Evolutionary conservation across 2,329 filamentous ascomycete genomes (phyloP).

Genomic region (Penicillium psychrosexuale): DNA sequence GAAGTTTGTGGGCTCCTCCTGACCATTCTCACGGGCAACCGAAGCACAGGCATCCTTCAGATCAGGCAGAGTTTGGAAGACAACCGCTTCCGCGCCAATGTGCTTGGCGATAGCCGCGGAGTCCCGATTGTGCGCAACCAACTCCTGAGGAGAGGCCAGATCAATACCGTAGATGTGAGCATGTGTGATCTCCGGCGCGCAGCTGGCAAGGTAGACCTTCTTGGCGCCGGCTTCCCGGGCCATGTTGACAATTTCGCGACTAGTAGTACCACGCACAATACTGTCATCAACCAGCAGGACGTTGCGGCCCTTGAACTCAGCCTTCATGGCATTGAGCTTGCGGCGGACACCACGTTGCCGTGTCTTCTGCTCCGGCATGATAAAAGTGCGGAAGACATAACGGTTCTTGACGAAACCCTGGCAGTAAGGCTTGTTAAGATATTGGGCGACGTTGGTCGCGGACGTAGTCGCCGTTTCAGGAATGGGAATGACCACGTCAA

Average conservation of each 20-base stretch:
- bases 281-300: slow-evolving; percentile 86
- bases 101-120: slow-evolving; percentile 60
- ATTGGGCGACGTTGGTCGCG: slow-evolving; percentile 70
- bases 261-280: slow-evolving; percentile 83
- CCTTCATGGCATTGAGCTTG: slow-evolving; percentile 82
- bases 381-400: slow-evolving; percentile 85
- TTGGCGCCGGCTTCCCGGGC: slow-evolving; percentile 77
- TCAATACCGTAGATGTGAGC: slow-evolving; percentile 86
- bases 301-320: slow-evolving; percentile 76
- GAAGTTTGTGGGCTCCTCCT: slow-evolving; percentile 60
- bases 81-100: slow-evolving; percentile 72
- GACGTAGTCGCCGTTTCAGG: slow-evolving; percentile 81
- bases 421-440: slow-evolving; percentile 71
- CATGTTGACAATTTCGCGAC: slow-evolving; percentile 76
- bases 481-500: slow-evolving; percentile 78
- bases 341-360: slow-evolving; percentile 82
- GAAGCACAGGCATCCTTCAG: slow-evolving; percentile 76
- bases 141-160: slow-evolving; percentile 66
- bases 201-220: slow-evolving; percentile 79
- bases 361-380: slow-evolving; percentile 76
- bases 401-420: slow-evolving; percentile 87
- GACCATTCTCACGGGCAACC: slow-evolving; percentile 56
- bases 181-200: slow-evolving; percentile 76
- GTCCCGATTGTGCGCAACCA: slow-evolving; percentile 67
- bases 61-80: slow-evolving; percentile 74